Base-by-base conservation (phyloP, 345 rosid species). In the Gossypium raimondii region DNA sequence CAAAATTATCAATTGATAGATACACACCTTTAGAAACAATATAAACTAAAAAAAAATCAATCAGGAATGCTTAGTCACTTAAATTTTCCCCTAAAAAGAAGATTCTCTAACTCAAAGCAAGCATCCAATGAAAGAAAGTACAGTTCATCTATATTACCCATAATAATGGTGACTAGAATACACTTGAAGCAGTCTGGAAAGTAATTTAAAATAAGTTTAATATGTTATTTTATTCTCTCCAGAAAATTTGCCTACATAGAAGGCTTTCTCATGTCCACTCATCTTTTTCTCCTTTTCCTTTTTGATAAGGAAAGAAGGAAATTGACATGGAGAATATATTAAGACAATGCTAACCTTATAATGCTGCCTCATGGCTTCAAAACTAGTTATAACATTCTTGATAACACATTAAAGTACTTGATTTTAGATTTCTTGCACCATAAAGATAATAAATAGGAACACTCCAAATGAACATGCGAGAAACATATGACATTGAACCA, bases 41-140 rank as follows among this genome's bases (percentile, higher is more conserved):
- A 79, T 90, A 91, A 51, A 51, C 73, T 27, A 59, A 27, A 69
- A 69, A 0, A 22, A 69, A 16, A 9, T 69, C 60, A 69, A 69
- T 16, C 25, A 41, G 27, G 69, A 64, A 24, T 43, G 24, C 16
- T 13, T 38, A 34, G 18, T 38, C 47, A 64, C 68, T 64, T 64
- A 64, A 38, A 34, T 17, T 17, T 64, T 16, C 48, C 25, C 48
- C 48, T 29, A 29, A 41, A 64, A 4, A 64, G 24, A 41, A 34
- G 41, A 34, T 64, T 22, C 68, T 41, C 48, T n/a, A 41, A 22
- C 68, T 17, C 50, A 38, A 38, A 38, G 41, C 24, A 62, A 62
- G 22, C 22, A 62, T 34, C 67, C 17, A 29, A 62, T 11, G 38
- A 59, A 27, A 61, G 9, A 12, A 27, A 64, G 13, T 17, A 38